These are phyloP conservation scores for Mallotus nudiflorus DNA, from an alignment of 345 rosid genomes.

Conservation along the genomic window DNA sequence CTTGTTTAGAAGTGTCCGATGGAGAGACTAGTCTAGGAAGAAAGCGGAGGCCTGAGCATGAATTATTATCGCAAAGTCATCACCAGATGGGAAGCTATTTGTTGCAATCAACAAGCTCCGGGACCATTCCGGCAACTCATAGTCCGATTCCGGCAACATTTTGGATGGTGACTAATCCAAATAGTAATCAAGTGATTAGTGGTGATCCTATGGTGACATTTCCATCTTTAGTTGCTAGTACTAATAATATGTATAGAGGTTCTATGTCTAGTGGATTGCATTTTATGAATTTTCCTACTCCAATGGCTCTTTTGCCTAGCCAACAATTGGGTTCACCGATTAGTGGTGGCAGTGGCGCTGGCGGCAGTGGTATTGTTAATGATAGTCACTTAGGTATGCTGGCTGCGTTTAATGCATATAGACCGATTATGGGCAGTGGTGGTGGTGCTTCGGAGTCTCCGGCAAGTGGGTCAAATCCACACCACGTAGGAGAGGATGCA, in stretches of 20 bases:
- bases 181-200: constrained; percentile 33
- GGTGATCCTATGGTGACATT: constrained; percentile 51
- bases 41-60: constrained; percentile 31
- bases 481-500: constrained; percentile 46
- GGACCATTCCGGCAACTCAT: constrained; percentile 51
- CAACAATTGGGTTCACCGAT: constrained; percentile 51
- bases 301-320: constrained; percentile 65
- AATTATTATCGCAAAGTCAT: constrained; percentile 20
- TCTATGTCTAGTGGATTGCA: constrained; percentile 57
- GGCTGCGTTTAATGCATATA: constrained; percentile 64
- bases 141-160: constrained; percentile 52
- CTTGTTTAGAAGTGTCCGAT: constrained; percentile 22
- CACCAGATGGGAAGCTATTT: constrained; percentile 56
- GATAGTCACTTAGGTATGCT: constrained; percentile 66
- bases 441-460: constrained; percentile 25
- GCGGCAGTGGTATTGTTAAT: constrained; percentile 33
- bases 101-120: constrained; percentile 51
- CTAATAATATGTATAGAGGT: constrained; percentile 37
- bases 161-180: constrained; percentile 59
- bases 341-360: constrained; percentile 20
- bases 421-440: constrained; percentile 37
- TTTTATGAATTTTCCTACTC: constrained; percentile 74
- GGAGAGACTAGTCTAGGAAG: constrained; percentile 24
- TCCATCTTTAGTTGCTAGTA: constrained; percentile 31
- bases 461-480: constrained; percentile 38